Evolutionary conservation across 108 stramenopile genomes (phyloP).

Genomic region (Nannochloropsis oceanica): DNA sequence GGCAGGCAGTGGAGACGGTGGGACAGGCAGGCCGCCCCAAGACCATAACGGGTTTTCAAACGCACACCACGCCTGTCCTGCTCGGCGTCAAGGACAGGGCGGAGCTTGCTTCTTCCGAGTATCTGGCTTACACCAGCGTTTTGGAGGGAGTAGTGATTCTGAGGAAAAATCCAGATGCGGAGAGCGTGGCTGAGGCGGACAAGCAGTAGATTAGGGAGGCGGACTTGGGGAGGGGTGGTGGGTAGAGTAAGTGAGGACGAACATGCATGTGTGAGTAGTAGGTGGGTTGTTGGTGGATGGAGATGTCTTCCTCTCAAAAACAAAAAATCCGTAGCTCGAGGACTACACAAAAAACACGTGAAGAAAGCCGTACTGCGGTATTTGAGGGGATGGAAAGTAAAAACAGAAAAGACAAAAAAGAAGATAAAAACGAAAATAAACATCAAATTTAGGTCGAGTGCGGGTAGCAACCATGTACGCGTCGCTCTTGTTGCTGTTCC

Average conservation of each 20-base stretch:
- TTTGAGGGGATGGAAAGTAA: too few species aligned
- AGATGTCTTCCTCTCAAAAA: too few species aligned
- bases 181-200: slow-evolving; percentile 6
- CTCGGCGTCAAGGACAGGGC: slow-evolving; percentile 80
- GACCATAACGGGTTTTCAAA: slow-evolving; percentile 99
- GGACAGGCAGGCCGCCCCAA: slow-evolving; percentile 99
- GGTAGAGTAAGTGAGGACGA: neutral
- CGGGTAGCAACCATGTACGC: neutral
- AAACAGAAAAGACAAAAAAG: neutral
- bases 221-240: neutral
- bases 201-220: neutral
- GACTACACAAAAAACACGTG: too few species aligned
- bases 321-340: too few species aligned
- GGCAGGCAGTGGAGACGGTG: slow-evolving; percentile 98
- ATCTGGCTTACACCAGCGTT: slow-evolving; percentile 59
- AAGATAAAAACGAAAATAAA: neutral
- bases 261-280: neutral
- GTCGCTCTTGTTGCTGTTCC: neutral
- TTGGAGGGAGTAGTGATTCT: slow-evolving; percentile 92
- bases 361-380: too few species aligned
- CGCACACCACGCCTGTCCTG: slow-evolving; percentile 95
- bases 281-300: too few species aligned
- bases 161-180: slow-evolving; percentile 25
- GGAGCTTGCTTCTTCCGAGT: slow-evolving; percentile 89
- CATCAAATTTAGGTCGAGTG: neutral